Percentiles rank a stretch among this genome's conserved stretches.
phyloP scores from a whole-genome alignment of 352 stramenopile genomes.

The Globisporangium mamillatum region DNA sequence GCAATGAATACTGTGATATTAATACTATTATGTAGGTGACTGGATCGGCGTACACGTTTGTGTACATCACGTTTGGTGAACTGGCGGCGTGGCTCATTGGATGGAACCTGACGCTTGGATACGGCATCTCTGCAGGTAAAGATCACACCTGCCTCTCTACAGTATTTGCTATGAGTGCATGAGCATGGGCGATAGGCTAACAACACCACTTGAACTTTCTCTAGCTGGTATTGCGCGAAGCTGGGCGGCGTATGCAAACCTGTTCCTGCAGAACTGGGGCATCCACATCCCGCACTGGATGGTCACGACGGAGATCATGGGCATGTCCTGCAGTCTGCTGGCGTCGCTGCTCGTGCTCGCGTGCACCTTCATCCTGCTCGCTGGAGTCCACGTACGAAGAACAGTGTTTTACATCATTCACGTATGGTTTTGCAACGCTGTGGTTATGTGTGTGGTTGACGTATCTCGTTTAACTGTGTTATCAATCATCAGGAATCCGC shows the following conservation, averaged over 20 bases:
- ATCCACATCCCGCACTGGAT: conserved; percentile 63
- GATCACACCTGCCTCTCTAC: neutral
- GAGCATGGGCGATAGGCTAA: neutral
- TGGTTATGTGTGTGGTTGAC: conserved; percentile 6
- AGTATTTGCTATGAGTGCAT: neutral
- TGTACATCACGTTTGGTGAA: conserved; percentile 86
- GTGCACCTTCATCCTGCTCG: conserved; percentile 85
- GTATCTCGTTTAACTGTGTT: neutral
- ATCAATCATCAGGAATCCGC: conserved; percentile 73
- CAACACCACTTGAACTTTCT: neutral
- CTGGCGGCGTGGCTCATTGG: conserved; percentile 89
- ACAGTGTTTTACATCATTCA: neutral
- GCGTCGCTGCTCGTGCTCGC: conserved; percentile 75
- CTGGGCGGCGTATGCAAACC: conserved; percentile 86
- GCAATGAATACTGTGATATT: neutral
- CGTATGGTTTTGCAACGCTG: neutral
- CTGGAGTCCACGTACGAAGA: conserved; percentile 64
- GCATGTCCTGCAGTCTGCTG: conserved; percentile 74
- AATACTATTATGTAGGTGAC: conserved; percentile 47
- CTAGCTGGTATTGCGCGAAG: conserved; percentile 86
- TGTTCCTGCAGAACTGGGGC: conserved; percentile 76
- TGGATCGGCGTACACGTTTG: conserved; percentile 89
- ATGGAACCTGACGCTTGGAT: conserved; percentile 92
- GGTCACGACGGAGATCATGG: conserved; percentile 48
- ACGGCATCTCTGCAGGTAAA: conserved; percentile 86